phyloP scores from a whole-genome alignment of 352 stramenopile genomes.

The Phytophthora citrophthora region DNA sequence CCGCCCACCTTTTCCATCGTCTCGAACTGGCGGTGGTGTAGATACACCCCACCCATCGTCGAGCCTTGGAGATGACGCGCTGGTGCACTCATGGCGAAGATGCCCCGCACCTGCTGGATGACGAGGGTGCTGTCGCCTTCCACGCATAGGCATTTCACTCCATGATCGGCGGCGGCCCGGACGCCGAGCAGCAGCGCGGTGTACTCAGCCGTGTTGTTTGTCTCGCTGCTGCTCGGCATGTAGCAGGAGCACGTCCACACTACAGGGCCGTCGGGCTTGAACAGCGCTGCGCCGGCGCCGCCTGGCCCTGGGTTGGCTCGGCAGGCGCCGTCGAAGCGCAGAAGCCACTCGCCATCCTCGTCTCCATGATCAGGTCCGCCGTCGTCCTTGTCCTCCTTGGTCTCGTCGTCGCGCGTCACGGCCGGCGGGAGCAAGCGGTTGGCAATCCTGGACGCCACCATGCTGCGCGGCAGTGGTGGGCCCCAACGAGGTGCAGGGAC shows the following conservation, averaged over 20 bases:
- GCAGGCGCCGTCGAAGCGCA: too few relatives aligned
- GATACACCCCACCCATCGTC: constrained; percentile 16
- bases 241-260: not conserved
- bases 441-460: not conserved
- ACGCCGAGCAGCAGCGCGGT: not conserved
- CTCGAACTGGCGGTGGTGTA: not conserved
- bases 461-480: not conserved
- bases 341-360: not conserved
- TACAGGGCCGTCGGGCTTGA: not conserved
- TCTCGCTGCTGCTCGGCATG: not conserved
- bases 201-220: not conserved
- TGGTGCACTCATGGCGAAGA: not conserved
- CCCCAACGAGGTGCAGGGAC: not conserved
- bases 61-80: constrained; percentile 3
- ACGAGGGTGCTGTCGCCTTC: not conserved
- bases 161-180: not conserved
- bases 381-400: too few relatives aligned
- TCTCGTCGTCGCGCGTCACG: too few relatives aligned
- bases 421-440: not conserved
- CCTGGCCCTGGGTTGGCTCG: too few relatives aligned
- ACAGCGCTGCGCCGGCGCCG: not conserved
- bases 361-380: too few relatives aligned
- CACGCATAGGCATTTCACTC: not conserved
- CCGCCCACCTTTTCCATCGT: constrained; percentile 17
- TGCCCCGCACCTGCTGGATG: not conserved